Conservation (phyloP, 176 grass and related monocot genomes). For the Musa troglodytarum region DNA sequence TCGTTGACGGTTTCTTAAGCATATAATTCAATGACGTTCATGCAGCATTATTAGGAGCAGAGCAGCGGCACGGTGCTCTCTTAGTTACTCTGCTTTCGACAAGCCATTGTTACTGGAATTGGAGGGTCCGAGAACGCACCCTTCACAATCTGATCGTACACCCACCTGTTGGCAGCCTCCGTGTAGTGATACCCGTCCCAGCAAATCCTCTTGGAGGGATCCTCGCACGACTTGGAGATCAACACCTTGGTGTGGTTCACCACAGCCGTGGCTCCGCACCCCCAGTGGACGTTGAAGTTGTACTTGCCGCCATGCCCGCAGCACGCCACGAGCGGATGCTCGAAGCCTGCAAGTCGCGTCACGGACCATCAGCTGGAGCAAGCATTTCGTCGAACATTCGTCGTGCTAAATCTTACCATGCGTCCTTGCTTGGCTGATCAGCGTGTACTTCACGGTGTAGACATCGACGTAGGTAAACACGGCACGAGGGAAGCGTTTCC, state of each 20-base stretch:
- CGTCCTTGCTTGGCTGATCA: constrained; percentile 54
- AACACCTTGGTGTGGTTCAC: constrained; percentile 62
- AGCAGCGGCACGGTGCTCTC: not conserved
- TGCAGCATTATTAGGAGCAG: too few relatives aligned
- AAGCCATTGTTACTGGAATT: not conserved
- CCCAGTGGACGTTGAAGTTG: constrained; percentile 45
- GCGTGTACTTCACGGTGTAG: constrained; percentile 68
- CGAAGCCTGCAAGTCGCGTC: constrained; percentile 46
- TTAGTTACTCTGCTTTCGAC: not conserved
- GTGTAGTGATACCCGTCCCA: constrained; percentile 15
- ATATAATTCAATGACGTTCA: too few relatives aligned
- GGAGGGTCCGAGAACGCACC: constrained; percentile 10
- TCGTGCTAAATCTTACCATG: constrained; percentile 30
- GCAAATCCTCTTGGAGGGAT: constrained; percentile 25
- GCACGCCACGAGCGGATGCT: constrained; percentile 59
- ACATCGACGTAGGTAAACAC: constrained; percentile 83
- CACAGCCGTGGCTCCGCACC: constrained; percentile 44
- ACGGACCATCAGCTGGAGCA: not conserved
- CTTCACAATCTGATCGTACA: constrained; percentile 6
- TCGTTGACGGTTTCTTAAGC: too few relatives aligned
- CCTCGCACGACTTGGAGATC: constrained; percentile 46
- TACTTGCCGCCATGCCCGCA: constrained; percentile 75
- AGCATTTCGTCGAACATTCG: not conserved
- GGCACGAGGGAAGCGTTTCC: constrained; percentile 36
- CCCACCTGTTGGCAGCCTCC: constrained; percentile 6